phyloP scores from a whole-genome alignment of 2,329 filamentous ascomycete species.

The Parafenestella ontariensis region DNA sequence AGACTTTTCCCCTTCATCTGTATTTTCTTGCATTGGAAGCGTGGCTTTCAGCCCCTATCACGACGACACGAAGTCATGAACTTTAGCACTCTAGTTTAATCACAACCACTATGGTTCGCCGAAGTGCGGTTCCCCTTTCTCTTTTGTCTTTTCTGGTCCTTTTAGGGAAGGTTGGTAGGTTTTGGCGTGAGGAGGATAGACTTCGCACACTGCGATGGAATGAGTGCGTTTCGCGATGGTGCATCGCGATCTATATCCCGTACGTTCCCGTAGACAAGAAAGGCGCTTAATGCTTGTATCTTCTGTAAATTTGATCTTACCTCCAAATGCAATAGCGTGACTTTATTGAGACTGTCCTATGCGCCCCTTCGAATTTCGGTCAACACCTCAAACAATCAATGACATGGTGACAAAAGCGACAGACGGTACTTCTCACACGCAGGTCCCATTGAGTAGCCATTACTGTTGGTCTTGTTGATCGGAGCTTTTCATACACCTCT shows the following conservation, averaged over 20 bases:
- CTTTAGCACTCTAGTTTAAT: constrained; percentile 34
- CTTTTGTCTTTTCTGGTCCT: constrained; percentile 15
- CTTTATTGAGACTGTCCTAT: neutral
- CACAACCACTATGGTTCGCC: constrained; percentile 16
- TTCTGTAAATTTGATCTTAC: constrained; percentile 1
- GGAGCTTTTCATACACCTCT: neutral
- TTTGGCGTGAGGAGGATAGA: constrained; percentile 26
- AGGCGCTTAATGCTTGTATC: constrained; percentile 37
- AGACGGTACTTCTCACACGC: neutral
- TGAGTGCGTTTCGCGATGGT: constrained; percentile 9
- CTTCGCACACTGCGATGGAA: constrained; percentile 21
- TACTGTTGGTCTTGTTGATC: neutral
- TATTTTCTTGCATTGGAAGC: constrained; percentile 45
- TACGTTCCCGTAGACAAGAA: constrained; percentile 21
- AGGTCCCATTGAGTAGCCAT: neutral
- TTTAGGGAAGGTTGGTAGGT: constrained; percentile 16
- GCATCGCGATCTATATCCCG: constrained; percentile 7
- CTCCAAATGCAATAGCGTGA: neutral
- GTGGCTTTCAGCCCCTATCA: constrained; percentile 34
- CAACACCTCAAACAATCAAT: neutral
- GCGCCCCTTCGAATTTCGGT: neutral
- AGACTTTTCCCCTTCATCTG: constrained; percentile 28
- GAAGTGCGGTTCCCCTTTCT: constrained; percentile 15
- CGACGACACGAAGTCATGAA: constrained; percentile 49
- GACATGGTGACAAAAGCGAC: neutral